A percentile compares a stretch with the other conserved stretches of the same genome.
phyloP scores from a whole-genome alignment of 441 rosid genomes.

The Metrosideros polymorpha region DNA sequence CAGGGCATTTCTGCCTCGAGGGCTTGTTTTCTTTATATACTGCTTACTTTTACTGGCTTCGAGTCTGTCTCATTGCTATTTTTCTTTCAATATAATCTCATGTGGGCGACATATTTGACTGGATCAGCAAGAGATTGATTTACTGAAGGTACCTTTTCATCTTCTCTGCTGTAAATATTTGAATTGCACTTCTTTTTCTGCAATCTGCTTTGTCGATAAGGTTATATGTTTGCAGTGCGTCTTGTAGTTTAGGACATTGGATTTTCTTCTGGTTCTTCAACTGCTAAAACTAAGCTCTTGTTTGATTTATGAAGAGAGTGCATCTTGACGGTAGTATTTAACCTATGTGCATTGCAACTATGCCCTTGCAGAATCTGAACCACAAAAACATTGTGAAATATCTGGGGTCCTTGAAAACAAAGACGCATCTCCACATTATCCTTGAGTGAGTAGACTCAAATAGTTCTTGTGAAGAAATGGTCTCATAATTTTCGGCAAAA shows the following conservation, averaged over 20 bases:
- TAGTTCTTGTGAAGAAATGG: background rate
- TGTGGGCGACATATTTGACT: constrained; percentile 16
- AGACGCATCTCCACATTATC: constrained; percentile 91
- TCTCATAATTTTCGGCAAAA: background rate
- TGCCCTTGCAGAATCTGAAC: constrained; percentile 70
- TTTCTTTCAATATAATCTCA: constrained; percentile 17
- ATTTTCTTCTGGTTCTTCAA: background rate
- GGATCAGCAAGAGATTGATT: constrained; percentile 96
- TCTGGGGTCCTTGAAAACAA: constrained; percentile 94
- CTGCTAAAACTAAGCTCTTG: background rate
- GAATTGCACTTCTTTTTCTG: background rate
- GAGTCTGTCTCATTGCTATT: constrained; percentile 3
- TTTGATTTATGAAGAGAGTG: background rate
- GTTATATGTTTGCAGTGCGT: background rate
- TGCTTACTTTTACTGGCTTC: background rate
- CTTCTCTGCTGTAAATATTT: constrained; percentile 2
- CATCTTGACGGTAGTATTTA: background rate
- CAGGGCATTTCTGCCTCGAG: background rate
- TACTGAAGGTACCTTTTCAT: constrained; percentile 64
- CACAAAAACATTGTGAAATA: constrained; percentile 98
- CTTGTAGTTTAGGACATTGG: background rate
- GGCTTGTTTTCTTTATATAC: background rate
- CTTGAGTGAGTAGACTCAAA: constrained; percentile 70
- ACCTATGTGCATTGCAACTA: background rate
- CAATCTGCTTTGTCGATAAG: background rate